Percentiles rank a stretch among this genome's conserved stretches.
Conservation (phyloP, 2,329 filamentous ascomycete genomes). For the Laburnicola sp. region DNA sequence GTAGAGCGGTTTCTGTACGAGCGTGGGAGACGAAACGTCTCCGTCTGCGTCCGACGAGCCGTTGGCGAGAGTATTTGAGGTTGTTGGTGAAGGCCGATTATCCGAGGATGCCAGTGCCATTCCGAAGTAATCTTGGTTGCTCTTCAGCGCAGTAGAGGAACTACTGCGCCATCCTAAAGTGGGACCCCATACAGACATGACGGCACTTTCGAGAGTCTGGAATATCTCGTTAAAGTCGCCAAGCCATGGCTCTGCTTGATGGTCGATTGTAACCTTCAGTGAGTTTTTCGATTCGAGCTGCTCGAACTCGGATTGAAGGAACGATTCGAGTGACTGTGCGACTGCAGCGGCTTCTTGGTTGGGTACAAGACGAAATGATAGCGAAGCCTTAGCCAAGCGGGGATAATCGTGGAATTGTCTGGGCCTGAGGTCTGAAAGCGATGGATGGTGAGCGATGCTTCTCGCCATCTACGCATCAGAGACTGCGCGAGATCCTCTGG, state of each 20-base stretch:
- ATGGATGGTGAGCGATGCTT: slow-evolving; percentile 92
- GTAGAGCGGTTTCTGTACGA: slow-evolving; percentile 70
- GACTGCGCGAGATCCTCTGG: slow-evolving; percentile 75
- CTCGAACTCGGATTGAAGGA: slow-evolving; percentile 71
- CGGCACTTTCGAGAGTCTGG: slow-evolving; percentile 79
- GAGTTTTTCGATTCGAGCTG: slow-evolving; percentile 78
- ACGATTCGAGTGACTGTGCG: slow-evolving; percentile 66
- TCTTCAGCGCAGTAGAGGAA: slow-evolving; percentile 20
- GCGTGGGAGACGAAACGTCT: background rate
- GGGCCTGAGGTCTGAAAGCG: slow-evolving; percentile 90
- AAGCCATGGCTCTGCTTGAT: slow-evolving; percentile 94
- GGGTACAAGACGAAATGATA: slow-evolving; percentile 89
- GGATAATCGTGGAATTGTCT: slow-evolving; percentile 85
- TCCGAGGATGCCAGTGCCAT: slow-evolving; percentile 10
- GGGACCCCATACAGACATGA: slow-evolving; percentile 80
- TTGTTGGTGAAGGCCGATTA: slow-evolving; percentile 48
- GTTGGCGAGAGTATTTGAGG: slow-evolving; percentile 56
- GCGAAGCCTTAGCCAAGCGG: slow-evolving; percentile 80
- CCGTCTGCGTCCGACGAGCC: slow-evolving; percentile 33
- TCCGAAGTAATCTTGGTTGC: slow-evolving; percentile 10
- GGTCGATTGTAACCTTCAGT: slow-evolving; percentile 81
- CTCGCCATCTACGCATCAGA: slow-evolving; percentile 91
- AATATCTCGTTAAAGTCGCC: slow-evolving; percentile 92
- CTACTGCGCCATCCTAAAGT: slow-evolving; percentile 42
- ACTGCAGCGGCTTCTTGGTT: slow-evolving; percentile 87